Conservation (phyloP, 176 grass and related monocot species). For the sorghum (Sorghum bicolor) region Sorghum_bicolor_NCBIv3 NC_012878.2:6637001-6637500, state of each 20-base stretch:
- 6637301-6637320: conserved; percentile 42
- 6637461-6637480: conserved; percentile 16
- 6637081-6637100: conserved; percentile 78
- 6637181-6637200: background rate
- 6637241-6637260: conserved; percentile 38
- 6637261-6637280: conserved; percentile 53
- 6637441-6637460: conserved; percentile 12
- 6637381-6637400: background rate
- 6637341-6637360: background rate
- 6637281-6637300: conserved; percentile 56
- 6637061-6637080: conserved; percentile 81
- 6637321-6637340: conserved; percentile 28
- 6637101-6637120: conserved; percentile 69
- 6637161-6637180: conserved; percentile 39
- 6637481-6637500: conserved; percentile 17
- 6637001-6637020: background rate
- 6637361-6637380: conserved; percentile 12
- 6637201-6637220: background rate
- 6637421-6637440: conserved; percentile 15
- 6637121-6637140: conserved; percentile 81
- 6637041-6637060: conserved; percentile 79
- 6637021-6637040: conserved; percentile 52
- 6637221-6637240: conserved; percentile 11
- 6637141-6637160: conserved; percentile 74
- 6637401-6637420: conserved; percentile 8